Base-by-base conservation (phyloP, 164 flowering plant species). In the Sedum album region DNA sequence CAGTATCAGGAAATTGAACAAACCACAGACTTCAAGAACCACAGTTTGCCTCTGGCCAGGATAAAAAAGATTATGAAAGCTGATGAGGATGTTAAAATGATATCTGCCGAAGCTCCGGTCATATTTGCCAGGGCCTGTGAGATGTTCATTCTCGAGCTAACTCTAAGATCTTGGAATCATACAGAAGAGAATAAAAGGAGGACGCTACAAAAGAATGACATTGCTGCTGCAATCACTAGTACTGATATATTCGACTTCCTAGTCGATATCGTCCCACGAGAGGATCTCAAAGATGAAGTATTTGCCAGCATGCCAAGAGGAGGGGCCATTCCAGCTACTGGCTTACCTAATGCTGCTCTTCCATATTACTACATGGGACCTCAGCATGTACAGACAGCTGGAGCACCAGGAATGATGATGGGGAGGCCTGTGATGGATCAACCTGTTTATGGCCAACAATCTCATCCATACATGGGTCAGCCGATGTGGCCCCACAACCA, bases 61-160 rank as follows among this genome's bases (percentile, higher is more conserved):
- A 83, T 83, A 82, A 83, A 83, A 80, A 83, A 83, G 73, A 83
- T 83, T 60, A 83, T 83, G 86, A 83, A 83, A 72, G 84, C 86
- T 0, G 84, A 83, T 33, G 86, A 83, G 73, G 86, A 83, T 75
- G 86, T 83, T 20, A 70, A 82, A 44, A 83, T 83, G 86, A 83
- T 83, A 66, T 83, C 86, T 8, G 84, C 86, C 20, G 86, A 83
- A 72, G 84, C 86, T 44, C 86, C 86, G 0, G 78, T 83, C 7
- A 67, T 83, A n/a, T 83, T 83, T 69, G 86, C 86, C 38, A 73
- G 82, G 77, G 86, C 86, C 1, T 83, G 86, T 53, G 86, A 83
- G 67, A 81, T 83, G 84, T 83, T 83, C 78, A 81, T 83, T 35
- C 48, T 81, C 13, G 86, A 83, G 66, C 42, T 83, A 72, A 83